A percentile compares a stretch with the other conserved stretches of the same genome.
These are phyloP conservation scores for Closterium sp. DNA, from an alignment of 139 green algal species.

Conservation along the genomic window DNA sequence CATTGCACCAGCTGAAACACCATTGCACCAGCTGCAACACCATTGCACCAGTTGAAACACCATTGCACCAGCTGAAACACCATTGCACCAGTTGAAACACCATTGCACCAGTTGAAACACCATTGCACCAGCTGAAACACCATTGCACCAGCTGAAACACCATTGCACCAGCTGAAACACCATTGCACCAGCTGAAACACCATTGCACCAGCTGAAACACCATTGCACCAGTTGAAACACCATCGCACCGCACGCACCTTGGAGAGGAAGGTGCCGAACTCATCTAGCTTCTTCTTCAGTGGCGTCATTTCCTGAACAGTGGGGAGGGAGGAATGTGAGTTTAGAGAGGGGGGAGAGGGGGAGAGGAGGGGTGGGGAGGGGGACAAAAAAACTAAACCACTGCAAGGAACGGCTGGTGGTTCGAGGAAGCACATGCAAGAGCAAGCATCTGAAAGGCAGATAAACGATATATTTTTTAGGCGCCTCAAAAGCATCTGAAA, in stretches of 20 bases:
- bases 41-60: background rate
- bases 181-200: background rate
- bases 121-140: background rate
- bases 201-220: background rate
- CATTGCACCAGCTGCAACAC: too few relatives aligned
- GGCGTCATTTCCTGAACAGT: conserved; percentile 84
- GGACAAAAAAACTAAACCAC: background rate
- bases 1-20: too few relatives aligned
- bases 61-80: background rate
- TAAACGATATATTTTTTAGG: too few relatives aligned
- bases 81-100: background rate
- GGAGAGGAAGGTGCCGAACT: conserved; percentile 92
- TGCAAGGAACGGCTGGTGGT: too few relatives aligned
- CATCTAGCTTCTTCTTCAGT: conserved; percentile 95
- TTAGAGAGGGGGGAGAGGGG: background rate
- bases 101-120: conserved; percentile 3
- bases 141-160: background rate
- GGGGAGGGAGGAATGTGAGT: background rate
- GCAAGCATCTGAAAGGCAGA: too few relatives aligned
- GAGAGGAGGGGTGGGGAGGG: conserved; percentile 11
- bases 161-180: background rate
- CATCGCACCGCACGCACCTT: conserved; percentile 62
- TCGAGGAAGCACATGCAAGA: too few relatives aligned
- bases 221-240: background rate
- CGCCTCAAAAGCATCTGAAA: too few relatives aligned